Evolutionary conservation across 371 early-diverging fungal species (phyloP).

Genomic region (Mortierella sp.): DNA sequence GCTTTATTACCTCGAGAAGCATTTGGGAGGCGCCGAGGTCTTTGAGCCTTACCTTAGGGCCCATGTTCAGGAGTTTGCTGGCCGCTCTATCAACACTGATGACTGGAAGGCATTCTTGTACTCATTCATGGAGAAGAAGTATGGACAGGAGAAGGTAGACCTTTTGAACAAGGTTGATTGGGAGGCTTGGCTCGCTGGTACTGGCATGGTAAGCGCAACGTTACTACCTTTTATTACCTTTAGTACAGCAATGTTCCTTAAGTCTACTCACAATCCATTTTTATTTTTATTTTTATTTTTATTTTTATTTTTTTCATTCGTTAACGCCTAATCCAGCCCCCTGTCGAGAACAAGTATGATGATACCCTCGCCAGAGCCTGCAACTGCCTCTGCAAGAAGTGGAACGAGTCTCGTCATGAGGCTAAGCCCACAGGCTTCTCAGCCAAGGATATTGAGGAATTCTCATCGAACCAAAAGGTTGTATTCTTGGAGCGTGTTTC

Average conservation of each 20-base stretch:
- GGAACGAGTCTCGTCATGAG: conserved; percentile 72
- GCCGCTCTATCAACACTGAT: conserved; percentile 88
- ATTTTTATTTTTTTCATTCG: background rate
- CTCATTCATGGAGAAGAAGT: conserved; percentile 72
- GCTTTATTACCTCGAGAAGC: conserved; percentile 91
- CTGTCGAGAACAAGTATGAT: conserved; percentile 89
- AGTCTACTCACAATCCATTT: background rate
- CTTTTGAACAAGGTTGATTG: conserved; percentile 86
- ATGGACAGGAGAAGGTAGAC: conserved; percentile 75
- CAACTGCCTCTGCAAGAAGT: conserved; percentile 81
- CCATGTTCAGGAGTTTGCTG: conserved; percentile 88
- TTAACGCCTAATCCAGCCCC: conserved; percentile 72
- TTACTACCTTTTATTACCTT: background rate
- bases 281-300: no score
- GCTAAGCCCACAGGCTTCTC: conserved; percentile 65
- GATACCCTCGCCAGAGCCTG: conserved; percentile 86
- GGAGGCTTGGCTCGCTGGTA: conserved; percentile 88
- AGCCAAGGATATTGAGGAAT: conserved; percentile 70
- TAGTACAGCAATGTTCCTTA: background rate
- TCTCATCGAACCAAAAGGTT: conserved; percentile 84
- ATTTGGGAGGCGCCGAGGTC: conserved; percentile 87
- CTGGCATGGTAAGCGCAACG: conserved; percentile 75
- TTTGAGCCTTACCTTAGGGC: conserved; percentile 92
- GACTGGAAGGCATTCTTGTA: conserved; percentile 90
- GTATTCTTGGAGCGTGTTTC: conserved; percentile 89